Evolutionary conservation across 805 yeast genomes (phyloP).

Genomic region (Ogataea pignaliae): DNA sequence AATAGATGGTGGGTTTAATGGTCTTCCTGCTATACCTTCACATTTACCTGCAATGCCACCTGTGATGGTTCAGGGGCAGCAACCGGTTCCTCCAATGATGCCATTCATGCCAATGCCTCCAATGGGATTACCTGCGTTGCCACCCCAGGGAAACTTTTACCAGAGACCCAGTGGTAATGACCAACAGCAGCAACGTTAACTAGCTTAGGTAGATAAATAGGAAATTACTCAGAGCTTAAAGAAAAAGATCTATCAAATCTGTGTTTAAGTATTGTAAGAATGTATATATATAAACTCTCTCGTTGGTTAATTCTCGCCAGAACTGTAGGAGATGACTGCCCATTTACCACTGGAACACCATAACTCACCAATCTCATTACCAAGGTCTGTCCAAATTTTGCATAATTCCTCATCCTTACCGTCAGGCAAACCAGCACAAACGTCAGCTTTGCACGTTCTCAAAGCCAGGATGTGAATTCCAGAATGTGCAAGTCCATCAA

Average conservation of each 20-base stretch:
- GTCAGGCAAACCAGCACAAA: constrained; percentile 73
- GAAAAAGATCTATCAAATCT: no score
- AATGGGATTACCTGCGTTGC: constrained; percentile 1
- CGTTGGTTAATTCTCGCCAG: constrained; percentile 27
- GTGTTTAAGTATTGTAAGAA: no score
- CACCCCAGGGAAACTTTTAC: not conserved
- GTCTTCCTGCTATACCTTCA: constrained; percentile 22
- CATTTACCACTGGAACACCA: constrained; percentile 92
- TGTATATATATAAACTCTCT: not conserved
- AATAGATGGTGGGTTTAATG: constrained; percentile 9
- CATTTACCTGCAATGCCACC: constrained; percentile 28
- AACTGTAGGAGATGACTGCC: constrained; percentile 74
- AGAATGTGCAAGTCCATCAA: constrained; percentile 60
- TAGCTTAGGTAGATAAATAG: no score
- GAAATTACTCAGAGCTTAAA: no score
- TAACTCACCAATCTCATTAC: constrained; percentile 61
- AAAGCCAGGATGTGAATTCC: constrained; percentile 67
- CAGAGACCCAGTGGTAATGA: not conserved
- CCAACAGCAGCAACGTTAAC: not conserved
- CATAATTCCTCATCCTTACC: constrained; percentile 71
- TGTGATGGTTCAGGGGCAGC: constrained; percentile 16
- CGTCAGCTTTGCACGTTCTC: constrained; percentile 96
- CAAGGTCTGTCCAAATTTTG: constrained; percentile 48
- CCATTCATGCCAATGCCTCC: constrained; percentile 28
- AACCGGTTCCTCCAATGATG: constrained; percentile 32